phyloP scores from a whole-genome alignment of 1,284 basidiomycete species.

The Malassezia globosa region DNA sequence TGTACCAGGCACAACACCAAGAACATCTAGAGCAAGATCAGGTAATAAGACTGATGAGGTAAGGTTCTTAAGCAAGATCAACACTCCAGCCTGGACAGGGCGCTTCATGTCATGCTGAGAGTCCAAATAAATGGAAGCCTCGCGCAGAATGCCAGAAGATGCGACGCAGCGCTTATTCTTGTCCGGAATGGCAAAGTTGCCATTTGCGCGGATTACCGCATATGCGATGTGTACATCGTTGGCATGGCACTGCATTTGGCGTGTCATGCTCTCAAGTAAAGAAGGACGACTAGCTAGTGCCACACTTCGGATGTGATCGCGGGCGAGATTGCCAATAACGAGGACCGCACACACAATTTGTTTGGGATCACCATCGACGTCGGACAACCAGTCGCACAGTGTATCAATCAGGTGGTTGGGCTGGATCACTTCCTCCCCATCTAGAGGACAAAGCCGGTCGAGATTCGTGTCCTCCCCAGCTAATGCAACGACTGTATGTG shows the following conservation, averaged over 20 bases:
- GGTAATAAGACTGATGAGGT: slow-evolving; percentile 53
- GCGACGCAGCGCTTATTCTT: slow-evolving; percentile 31
- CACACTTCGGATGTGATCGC: slow-evolving; percentile 42
- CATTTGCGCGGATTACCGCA: slow-evolving; percentile 29
- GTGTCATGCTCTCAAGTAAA: not conserved
- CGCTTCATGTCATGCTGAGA: slow-evolving; percentile 30
- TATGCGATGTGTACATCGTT: slow-evolving; percentile 32
- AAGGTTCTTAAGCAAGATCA: slow-evolving; percentile 78
- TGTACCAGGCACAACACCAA: not conserved
- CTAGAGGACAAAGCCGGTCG: slow-evolving; percentile 54
- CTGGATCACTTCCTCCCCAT: not conserved
- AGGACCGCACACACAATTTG: slow-evolving; percentile 67
- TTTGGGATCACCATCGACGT: slow-evolving; percentile 58
- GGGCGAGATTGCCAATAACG: slow-evolving; percentile 67
- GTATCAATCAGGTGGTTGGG: slow-evolving; percentile 4
- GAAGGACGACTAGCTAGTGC: not conserved
- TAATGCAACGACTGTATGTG: slow-evolving; percentile 72
- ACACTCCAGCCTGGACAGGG: slow-evolving; percentile 71
- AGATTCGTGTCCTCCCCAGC: slow-evolving; percentile 69
- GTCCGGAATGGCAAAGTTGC: slow-evolving; percentile 35
- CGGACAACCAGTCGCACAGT: slow-evolving; percentile 7
- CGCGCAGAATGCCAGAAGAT: slow-evolving; percentile 17
- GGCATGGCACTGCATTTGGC: slow-evolving; percentile 17
- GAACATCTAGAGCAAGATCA: slow-evolving; percentile 54
- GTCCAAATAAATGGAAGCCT: slow-evolving; percentile 19